Evolutionary conservation across 2,329 filamentous ascomycete genomes (phyloP).

Genomic region (Zymoseptoria tritici): DNA sequence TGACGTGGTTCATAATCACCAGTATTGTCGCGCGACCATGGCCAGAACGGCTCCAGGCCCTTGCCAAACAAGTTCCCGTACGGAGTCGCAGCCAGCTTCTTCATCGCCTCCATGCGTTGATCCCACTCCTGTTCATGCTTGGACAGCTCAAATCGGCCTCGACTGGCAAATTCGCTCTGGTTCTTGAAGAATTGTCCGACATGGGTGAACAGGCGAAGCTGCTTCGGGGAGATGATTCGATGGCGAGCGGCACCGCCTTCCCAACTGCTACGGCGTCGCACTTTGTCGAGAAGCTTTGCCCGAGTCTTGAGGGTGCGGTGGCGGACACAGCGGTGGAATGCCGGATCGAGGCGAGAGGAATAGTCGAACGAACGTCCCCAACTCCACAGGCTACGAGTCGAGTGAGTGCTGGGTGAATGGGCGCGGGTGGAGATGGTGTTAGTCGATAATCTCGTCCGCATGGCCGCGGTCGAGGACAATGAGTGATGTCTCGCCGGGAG

Average conservation of each 20-base stretch:
- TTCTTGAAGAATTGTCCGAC: constrained; percentile 1
- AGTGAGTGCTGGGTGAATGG: constrained; percentile 4
- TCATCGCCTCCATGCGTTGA: constrained; percentile 27
- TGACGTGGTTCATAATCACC: neutral
- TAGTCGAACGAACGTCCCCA: constrained; percentile 21
- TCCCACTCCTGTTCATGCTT: constrained; percentile 28
- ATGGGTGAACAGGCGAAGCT: constrained; percentile 16
- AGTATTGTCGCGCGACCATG: neutral
- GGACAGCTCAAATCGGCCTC: constrained; percentile 23
- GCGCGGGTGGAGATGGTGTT: constrained; percentile 9
- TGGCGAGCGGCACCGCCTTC: constrained; percentile 23
- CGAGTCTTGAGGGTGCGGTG: constrained; percentile 25
- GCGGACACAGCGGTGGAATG: constrained; percentile 24
- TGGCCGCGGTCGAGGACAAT: constrained; percentile 8
- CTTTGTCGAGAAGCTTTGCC: constrained; percentile 26
- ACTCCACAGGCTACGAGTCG: constrained; percentile 21
- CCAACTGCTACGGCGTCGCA: constrained; percentile 25
- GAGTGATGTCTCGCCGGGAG: constrained; percentile 8
- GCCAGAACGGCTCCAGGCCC: constrained; percentile 30
- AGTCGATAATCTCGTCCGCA: constrained; percentile 7
- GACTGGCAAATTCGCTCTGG: constrained; percentile 3
- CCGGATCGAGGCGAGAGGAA: constrained; percentile 26
- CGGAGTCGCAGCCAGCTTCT: constrained; percentile 34
- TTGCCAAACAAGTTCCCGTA: constrained; percentile 39
- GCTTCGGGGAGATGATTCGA: constrained; percentile 24